phyloP scores from a whole-genome alignment of 805 yeast species.

The Lachancea quebecensis region DNA sequence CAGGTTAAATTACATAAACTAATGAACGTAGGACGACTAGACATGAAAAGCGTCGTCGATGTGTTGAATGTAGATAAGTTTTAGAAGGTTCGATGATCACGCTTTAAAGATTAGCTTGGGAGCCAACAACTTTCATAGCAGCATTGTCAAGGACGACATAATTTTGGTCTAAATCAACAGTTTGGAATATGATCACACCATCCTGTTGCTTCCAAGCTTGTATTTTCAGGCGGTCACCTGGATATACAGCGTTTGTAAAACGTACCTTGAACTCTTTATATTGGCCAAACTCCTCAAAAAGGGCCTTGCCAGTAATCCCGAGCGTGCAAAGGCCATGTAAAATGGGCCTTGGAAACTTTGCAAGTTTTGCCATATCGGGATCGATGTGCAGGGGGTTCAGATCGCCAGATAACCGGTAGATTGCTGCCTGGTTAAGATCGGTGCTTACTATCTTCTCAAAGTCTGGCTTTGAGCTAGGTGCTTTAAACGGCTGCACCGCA shows the following conservation, averaged over 20 bases:
- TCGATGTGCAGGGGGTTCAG: slow-evolving; percentile 93
- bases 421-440: slow-evolving; percentile 68
- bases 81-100: background rate
- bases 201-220: slow-evolving; percentile 76
- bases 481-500: slow-evolving; percentile 54
- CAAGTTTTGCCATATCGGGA: slow-evolving; percentile 82
- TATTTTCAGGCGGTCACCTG: slow-evolving; percentile 82
- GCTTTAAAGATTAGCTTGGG: slow-evolving; percentile 28
- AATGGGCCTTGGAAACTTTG: slow-evolving; percentile 78
- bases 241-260: slow-evolving; percentile 86
- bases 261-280: slow-evolving; percentile 83
- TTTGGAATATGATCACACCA: slow-evolving; percentile 67
- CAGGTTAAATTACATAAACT: background rate
- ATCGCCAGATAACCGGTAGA: slow-evolving; percentile 90
- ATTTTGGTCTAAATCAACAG: slow-evolving; percentile 71
- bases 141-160: slow-evolving; percentile 79
- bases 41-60: too few relatives aligned
- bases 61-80: too few relatives aligned
- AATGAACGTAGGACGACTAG: background rate
- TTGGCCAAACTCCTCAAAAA: slow-evolving; percentile 73
- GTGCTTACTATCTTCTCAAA: slow-evolving; percentile 54
- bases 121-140: slow-evolving; percentile 54
- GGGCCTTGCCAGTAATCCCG: slow-evolving; percentile 72
- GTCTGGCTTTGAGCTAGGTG: slow-evolving; percentile 62
- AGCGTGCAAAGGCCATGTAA: slow-evolving; percentile 87